Evolutionary conservation across 441 rosid species (phyloP).

Genomic region (Manihot esculenta): DNA sequence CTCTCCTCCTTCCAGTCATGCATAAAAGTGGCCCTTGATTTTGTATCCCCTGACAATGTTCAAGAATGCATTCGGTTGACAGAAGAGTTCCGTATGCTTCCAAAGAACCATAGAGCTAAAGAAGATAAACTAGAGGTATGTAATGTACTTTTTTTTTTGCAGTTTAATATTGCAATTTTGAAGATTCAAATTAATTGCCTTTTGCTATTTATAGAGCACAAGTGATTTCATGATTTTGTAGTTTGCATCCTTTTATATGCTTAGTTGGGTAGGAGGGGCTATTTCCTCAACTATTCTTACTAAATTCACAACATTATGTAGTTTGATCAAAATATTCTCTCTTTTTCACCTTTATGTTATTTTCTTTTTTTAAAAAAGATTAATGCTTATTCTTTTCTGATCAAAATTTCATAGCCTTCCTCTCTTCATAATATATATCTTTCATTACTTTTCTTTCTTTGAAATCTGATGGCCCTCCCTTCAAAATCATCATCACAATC

Average conservation of each 20-base stretch:
- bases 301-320: neutral
- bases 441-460: neutral
- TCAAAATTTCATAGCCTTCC: neutral
- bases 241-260: neutral
- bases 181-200: neutral
- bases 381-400: too few species aligned
- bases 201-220: neutral
- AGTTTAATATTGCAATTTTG: neutral
- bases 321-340: neutral
- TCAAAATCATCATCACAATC: neutral
- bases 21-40: slow-evolving; percentile 83
- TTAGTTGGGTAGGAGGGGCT: neutral
- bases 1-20: slow-evolving; percentile 51
- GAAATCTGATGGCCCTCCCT: neutral
- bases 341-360: neutral
- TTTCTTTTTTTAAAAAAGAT: neutral
- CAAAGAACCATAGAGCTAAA: slow-evolving; percentile 58
- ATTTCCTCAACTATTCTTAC: neutral
- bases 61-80: slow-evolving; percentile 69
- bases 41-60: slow-evolving; percentile 82
- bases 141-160: neutral
- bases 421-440: neutral
- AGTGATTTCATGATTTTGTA: neutral
- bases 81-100: slow-evolving; percentile 75
- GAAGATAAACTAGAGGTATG: slow-evolving; percentile 82